Conservation (phyloP, 352 stramenopile species). For the Nothophytophthora sp. region DNA sequence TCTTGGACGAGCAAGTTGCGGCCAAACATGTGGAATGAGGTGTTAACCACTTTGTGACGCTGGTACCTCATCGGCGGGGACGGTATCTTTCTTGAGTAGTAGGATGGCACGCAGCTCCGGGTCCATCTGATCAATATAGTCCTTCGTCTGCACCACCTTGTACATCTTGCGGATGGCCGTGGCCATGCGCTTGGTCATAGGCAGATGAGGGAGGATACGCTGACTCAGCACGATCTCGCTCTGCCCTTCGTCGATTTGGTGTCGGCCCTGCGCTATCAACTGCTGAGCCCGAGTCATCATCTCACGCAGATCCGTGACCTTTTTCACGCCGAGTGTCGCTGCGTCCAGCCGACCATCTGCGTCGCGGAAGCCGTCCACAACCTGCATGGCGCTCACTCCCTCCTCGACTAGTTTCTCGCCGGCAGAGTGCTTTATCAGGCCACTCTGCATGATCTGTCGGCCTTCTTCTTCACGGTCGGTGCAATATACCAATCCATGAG, state of each 20-base stretch:
- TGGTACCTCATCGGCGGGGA: background rate
- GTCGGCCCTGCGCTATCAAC: conserved; percentile 32
- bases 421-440: conserved; percentile 49
- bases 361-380: conserved; percentile 51
- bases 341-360: conserved; percentile 51
- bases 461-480: conserved; percentile 69
- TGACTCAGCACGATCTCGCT: conserved; percentile 39
- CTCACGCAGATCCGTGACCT: conserved; percentile 51
- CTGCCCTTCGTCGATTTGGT: conserved; percentile 42
- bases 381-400: conserved; percentile 31
- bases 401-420: conserved; percentile 57
- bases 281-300: conserved; percentile 50
- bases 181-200: conserved; percentile 60
- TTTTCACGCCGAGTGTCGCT: conserved; percentile 54
- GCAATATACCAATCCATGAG: conserved; percentile 66
- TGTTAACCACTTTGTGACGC: no score
- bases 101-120: conserved; percentile 46
- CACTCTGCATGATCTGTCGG: conserved; percentile 56
- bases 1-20: no score
- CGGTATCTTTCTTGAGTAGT: conserved; percentile 26
- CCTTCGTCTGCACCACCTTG: conserved; percentile 67
- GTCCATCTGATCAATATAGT: conserved; percentile 71
- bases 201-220: conserved; percentile 53
- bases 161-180: conserved; percentile 52
- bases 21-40: no score